Evolutionary conservation across 2,329 filamentous ascomycete species (phyloP).

Genomic region (Neocucurbitaria cava): DNA sequence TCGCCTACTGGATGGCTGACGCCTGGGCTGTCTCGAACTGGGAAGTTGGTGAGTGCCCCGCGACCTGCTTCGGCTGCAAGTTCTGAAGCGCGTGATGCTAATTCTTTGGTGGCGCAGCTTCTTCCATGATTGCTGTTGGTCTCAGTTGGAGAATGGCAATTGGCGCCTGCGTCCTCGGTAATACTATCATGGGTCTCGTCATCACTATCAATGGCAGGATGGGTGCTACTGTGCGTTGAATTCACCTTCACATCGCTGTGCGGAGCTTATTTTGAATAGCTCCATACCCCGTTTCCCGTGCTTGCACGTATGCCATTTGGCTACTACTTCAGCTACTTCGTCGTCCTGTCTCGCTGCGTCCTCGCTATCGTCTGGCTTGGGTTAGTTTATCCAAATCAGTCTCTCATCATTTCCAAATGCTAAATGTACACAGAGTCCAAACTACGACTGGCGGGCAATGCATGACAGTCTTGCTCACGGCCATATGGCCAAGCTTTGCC

Average conservation of each 20-base stretch:
- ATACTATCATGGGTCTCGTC: slow-evolving; percentile 36
- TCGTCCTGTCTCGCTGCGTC: slow-evolving; percentile 42
- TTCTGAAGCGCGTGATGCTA: neutral
- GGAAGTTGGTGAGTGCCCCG: slow-evolving; percentile 40
- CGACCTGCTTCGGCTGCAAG: neutral
- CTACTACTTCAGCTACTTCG: slow-evolving; percentile 35
- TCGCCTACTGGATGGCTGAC: slow-evolving; percentile 52
- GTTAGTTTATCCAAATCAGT: slow-evolving; percentile 14
- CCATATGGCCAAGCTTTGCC: slow-evolving; percentile 34
- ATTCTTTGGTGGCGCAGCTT: slow-evolving; percentile 15
- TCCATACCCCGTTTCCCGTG: slow-evolving; percentile 34
- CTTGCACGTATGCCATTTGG: slow-evolving; percentile 32
- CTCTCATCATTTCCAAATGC: neutral
- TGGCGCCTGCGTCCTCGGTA: slow-evolving; percentile 43
- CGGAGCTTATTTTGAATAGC: slow-evolving; percentile 17
- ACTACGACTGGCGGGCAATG: slow-evolving; percentile 32
- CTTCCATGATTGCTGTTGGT: slow-evolving; percentile 38
- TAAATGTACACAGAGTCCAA: slow-evolving; percentile 25
- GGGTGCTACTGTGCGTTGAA: slow-evolving; percentile 28
- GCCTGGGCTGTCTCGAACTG: slow-evolving; percentile 50
- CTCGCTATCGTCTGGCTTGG: slow-evolving; percentile 47
- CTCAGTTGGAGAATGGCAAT: slow-evolving; percentile 40
- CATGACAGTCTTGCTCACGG: slow-evolving; percentile 33
- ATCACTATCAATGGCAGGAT: slow-evolving; percentile 37
- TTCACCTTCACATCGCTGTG: neutral